Conservation (phyloP, 495 filamentous ascomycete species). For the Elaphomyces granulatus region DNA sequence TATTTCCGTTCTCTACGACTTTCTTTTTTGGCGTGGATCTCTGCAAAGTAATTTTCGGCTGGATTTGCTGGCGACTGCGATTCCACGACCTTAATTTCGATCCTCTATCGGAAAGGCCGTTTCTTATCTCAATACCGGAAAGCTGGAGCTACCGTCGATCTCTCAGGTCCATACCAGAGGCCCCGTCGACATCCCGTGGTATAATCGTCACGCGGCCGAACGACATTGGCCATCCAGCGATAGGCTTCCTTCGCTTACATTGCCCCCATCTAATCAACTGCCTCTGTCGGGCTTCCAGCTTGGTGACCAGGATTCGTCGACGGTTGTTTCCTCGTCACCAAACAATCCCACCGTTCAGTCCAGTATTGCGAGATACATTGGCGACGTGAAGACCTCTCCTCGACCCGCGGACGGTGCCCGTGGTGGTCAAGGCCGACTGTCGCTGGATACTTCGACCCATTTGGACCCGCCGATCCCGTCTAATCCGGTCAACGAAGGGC, state of each 20-base stretch:
- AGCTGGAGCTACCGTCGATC: conserved; percentile 95
- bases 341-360: conserved; percentile 23
- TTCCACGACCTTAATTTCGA: too few relatives aligned
- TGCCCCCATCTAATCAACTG: conserved; percentile 52
- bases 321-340: conserved; percentile 10
- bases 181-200: conserved; percentile 63
- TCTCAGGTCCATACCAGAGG: conserved; percentile 84
- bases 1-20: conserved; percentile 21
- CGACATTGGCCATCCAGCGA: conserved; percentile 57
- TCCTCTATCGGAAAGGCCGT: too few relatives aligned
- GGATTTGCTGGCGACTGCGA: too few relatives aligned
- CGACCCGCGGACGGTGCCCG: conserved; percentile 23
- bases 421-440: conserved; percentile 23
- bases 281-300: conserved; percentile 33
- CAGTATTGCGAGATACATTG: conserved; percentile 23
- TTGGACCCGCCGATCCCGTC: conserved; percentile 22
- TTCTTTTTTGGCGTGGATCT: conserved; percentile 15
- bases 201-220: conserved; percentile 56
- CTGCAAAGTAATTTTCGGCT: not conserved
- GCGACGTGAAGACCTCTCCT: conserved; percentile 25
- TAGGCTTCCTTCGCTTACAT: conserved; percentile 61
- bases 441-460: conserved; percentile 22
- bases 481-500: conserved; percentile 20
- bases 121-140: conserved; percentile 48
- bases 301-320: conserved; percentile 29